Base-by-base conservation (phyloP, 2,329 filamentous ascomycete species). In the Phyllosticta citriasiana region DNA sequence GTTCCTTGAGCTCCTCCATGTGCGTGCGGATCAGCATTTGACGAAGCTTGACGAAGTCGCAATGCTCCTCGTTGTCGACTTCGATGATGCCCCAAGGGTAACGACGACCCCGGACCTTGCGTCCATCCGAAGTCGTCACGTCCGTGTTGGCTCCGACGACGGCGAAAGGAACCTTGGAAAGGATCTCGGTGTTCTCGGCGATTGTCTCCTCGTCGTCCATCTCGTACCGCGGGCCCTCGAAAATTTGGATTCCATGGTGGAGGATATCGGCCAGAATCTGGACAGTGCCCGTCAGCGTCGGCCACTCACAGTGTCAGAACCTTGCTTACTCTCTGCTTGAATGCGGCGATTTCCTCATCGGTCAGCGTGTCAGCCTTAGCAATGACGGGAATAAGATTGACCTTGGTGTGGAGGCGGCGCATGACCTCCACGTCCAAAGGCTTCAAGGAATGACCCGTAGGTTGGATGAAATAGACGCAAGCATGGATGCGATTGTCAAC, bases 1-100 rank as follows among this genome's bases (percentile, higher is more conserved):
- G 91, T 82, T 99, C 94, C 87, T 99, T 99, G 81, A 99, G 91
- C 81, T 99, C 94, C 77, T 99, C 94, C 94, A 99, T 99, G 84
- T 99, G 94, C 62, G 94, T 99, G 76, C 94, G 89, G 81, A 99
- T 97, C 68, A 99, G 86, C 94, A 99, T 99, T 79, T 99, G 94
- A 77, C 94, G 91, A 64, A 99, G 87, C 86, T 99, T 99, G 79
- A 97, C 94, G 68, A 99, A 99, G 80, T 99, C 94, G 74, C 94
- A 99, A 82, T 99, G 94, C 78, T 99, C 94, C 84, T 99, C 94
- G 76, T 99, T 99, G 79, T 99, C 94, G 66, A 99, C 94, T 79
- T 99, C 94, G 67, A 99, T 97, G 70, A 94, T 86, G 80, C 94
- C 94, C 94, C 94, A 99, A 16, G 94, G 94, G 80, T 97, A 97